phyloP scores from a whole-genome alignment of 2,329 filamentous ascomycete genomes.

The Fusarium nisikadoi region DNA sequence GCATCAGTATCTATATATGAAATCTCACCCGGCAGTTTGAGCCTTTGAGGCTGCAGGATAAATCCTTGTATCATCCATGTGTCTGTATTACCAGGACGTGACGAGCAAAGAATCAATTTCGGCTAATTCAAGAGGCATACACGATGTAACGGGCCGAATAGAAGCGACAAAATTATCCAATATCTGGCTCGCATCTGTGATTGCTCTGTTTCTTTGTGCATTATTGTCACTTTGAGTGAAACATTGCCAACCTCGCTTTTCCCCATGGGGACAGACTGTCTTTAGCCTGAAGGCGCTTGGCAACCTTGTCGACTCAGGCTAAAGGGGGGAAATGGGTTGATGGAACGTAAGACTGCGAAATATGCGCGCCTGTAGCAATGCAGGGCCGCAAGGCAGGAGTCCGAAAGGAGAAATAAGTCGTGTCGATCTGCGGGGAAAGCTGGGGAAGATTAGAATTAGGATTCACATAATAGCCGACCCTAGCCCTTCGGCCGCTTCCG shows the following conservation, averaged over 20 bases:
- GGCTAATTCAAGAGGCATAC: conserved; percentile 6
- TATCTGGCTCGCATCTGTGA: background rate
- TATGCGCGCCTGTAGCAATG: conserved; percentile 18
- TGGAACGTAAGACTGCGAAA: background rate
- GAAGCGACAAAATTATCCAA: background rate
- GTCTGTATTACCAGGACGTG: background rate
- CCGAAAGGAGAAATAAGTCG: background rate
- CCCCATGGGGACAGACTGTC: conserved; percentile 1
- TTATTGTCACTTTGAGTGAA: background rate
- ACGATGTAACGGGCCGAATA: background rate
- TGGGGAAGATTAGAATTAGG: background rate
- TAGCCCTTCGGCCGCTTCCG: background rate
- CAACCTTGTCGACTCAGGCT: conserved; percentile 11
- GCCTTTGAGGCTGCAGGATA: conserved; percentile 5
- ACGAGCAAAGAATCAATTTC: background rate
- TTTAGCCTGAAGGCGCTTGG: conserved; percentile 17
- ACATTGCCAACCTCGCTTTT: background rate
- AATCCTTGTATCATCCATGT: conserved; percentile 5
- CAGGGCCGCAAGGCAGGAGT: background rate
- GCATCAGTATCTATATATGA: conserved; percentile 9
- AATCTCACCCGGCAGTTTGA: background rate
- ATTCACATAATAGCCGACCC: background rate
- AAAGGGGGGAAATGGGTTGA: conserved; percentile 12
- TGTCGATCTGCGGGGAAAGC: conserved; percentile 28
- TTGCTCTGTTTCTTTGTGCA: background rate